A percentile compares a stretch with the other conserved stretches of the same genome.
These are phyloP conservation scores for Ophiostoma tasmaniense DNA, from an alignment of 2,329 filamentous ascomycete species.

Conservation along the genomic window DNA sequence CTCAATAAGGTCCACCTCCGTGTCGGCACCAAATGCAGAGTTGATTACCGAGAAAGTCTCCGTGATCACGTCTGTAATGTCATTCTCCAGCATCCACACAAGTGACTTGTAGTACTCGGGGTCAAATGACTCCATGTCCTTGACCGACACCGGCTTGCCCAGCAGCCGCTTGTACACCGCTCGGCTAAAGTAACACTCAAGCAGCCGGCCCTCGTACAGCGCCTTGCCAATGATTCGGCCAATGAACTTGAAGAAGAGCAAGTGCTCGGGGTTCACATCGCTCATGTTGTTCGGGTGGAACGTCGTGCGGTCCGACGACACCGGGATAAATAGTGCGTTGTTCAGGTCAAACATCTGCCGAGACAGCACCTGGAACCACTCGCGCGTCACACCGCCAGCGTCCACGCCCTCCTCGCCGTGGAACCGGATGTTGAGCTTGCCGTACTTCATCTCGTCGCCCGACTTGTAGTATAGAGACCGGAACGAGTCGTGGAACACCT, in stretches of 20 bases:
- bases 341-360: slow-evolving; percentile 99
- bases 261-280: slow-evolving; percentile 86
- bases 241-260: slow-evolving; percentile 99
- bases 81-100: slow-evolving; percentile 96
- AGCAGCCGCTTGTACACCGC: slow-evolving; percentile 98
- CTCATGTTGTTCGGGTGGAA: slow-evolving; percentile 97
- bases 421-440: slow-evolving; percentile 96
- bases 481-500: slow-evolving; percentile 97
- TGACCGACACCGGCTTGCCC: slow-evolving; percentile 88
- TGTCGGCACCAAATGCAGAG: slow-evolving; percentile 85
- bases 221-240: slow-evolving; percentile 97
- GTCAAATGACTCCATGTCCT: slow-evolving; percentile 98
- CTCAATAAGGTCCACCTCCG: slow-evolving; percentile 75
- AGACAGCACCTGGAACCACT: slow-evolving; percentile 98
- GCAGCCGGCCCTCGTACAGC: slow-evolving; percentile 86
- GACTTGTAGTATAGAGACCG: slow-evolving; percentile 96
- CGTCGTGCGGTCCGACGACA: slow-evolving; percentile 92
- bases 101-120: slow-evolving; percentile 98
- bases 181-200: slow-evolving; percentile 97
- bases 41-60: slow-evolving; percentile 94
- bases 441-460: slow-evolving; percentile 96
- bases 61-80: slow-evolving; percentile 95
- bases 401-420: slow-evolving; percentile 96
- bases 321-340: slow-evolving; percentile 91
- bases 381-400: slow-evolving; percentile 90